Percentiles rank a stretch among this genome's conserved stretches.
Evolutionary conservation across 306 rosid species (phyloP).

Genomic region (Quillaja saponaria): DNA sequence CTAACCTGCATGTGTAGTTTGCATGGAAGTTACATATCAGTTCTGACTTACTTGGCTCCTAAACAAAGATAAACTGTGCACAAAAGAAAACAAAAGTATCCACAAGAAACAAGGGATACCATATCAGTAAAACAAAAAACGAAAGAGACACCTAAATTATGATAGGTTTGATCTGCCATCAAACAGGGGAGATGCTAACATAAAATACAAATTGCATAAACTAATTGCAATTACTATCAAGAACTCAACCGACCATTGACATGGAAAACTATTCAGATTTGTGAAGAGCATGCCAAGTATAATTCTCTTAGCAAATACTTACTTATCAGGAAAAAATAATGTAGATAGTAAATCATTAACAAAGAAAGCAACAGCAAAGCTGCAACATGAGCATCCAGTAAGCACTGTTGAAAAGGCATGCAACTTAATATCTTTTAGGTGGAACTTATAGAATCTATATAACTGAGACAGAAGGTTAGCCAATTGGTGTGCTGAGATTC

Average conservation of each 20-base stretch:
- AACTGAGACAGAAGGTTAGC: background rate
- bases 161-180: background rate
- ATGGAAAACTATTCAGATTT: background rate
- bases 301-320: background rate
- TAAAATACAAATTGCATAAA: background rate
- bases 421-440: background rate
- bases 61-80: background rate
- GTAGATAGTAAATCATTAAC: background rate
- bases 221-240: background rate
- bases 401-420: background rate
- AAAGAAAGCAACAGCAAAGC: background rate
- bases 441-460: no score
- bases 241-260: background rate
- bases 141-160: no score
- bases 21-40: background rate
- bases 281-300: background rate
- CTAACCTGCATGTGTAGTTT: constrained; percentile 92
- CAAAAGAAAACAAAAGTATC: background rate
- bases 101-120: background rate
- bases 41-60: background rate
- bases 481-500: background rate
- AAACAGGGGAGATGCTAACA: background rate
- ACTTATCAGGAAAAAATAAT: no score
- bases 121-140: background rate
- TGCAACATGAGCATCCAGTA: background rate